Evolutionary conservation across 31 red algal genomes (phyloP).

Genomic region (Bonnemaisonia californica): DNA sequence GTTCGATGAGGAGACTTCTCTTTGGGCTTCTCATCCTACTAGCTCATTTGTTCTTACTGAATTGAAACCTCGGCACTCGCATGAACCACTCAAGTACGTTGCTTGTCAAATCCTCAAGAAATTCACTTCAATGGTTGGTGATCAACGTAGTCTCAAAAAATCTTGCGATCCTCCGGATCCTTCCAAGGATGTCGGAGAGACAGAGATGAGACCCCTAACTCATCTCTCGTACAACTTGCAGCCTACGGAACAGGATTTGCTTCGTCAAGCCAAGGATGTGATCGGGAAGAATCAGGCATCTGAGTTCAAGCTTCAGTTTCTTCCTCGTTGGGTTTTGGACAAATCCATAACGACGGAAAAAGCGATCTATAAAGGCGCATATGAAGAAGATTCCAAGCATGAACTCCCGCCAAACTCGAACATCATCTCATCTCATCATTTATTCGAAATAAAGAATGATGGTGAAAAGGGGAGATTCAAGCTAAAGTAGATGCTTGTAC

Average conservation of each 20-base stretch:
- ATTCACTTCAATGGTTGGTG: not conserved
- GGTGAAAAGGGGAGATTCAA: not conserved
- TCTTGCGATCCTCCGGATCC: not conserved
- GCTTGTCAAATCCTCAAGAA: no score
- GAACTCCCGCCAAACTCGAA: not conserved
- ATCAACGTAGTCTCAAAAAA: not conserved
- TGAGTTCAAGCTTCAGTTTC: constrained; percentile 27
- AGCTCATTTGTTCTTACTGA: no score
- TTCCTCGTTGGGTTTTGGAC: constrained; percentile 23
- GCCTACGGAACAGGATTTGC: constrained; percentile 1
- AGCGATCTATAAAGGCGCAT: not conserved
- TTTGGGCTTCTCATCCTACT: no score
- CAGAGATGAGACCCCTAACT: not conserved
- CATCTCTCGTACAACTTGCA: constrained; percentile 7
- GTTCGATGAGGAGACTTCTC: no score
- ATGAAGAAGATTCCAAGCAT: not conserved
- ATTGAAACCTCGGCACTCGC: no score
- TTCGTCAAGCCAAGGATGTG: constrained; percentile 18
- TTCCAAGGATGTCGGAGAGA: constrained; percentile 4
- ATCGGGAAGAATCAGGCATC: not conserved
- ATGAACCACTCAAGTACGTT: no score
- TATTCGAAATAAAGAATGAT: constrained; percentile 23
- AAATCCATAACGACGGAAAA: constrained; percentile 34
- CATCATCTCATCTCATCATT: constrained; percentile 26
- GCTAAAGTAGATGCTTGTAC: not conserved